Conservation (phyloP, 2,329 filamentous ascomycete genomes). For the Aspergillus sp. region DNA sequence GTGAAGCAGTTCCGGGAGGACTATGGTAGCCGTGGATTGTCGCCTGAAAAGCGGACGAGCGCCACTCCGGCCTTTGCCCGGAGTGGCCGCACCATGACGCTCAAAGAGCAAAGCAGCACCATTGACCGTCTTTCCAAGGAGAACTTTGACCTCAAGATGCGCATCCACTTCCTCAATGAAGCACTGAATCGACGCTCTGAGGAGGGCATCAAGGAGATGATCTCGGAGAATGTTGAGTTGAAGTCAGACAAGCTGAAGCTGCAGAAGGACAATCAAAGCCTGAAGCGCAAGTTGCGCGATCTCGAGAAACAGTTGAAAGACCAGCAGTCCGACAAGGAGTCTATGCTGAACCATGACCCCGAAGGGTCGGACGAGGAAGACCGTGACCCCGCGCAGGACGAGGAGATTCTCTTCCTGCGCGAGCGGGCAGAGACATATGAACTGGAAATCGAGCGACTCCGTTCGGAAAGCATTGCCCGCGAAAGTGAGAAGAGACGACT, state of each 20-base stretch:
- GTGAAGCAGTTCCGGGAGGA: conserved; percentile 83
- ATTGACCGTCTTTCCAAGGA: conserved; percentile 96
- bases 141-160: conserved; percentile 96
- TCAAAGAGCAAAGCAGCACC: conserved; percentile 97
- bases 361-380: conserved; percentile 52
- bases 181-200: conserved; percentile 90
- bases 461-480: conserved; percentile 73
- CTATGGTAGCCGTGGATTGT: conserved; percentile 57
- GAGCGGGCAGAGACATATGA: conserved; percentile 85
- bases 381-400: conserved; percentile 62
- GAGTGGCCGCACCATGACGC: conserved; percentile 71
- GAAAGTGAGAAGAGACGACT: conserved; percentile 86
- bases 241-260: conserved; percentile 86
- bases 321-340: conserved; percentile 50
- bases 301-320: conserved; percentile 75
- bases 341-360: conserved; percentile 45
- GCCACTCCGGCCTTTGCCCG: conserved; percentile 54
- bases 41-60: conserved; percentile 60
- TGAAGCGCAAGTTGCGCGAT: conserved; percentile 80
- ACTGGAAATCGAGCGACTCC: conserved; percentile 77
- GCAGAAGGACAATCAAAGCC: conserved; percentile 83
- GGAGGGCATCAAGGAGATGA: conserved; percentile 96
- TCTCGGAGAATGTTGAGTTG: conserved; percentile 93
- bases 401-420: conserved; percentile 80
- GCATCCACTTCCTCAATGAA: conserved; percentile 95